Evolutionary conservation across 495 filamentous ascomycete genomes (phyloP), one percentile per base, ranked within the genome.

Genomic region (Penicillium salamii): DNA sequence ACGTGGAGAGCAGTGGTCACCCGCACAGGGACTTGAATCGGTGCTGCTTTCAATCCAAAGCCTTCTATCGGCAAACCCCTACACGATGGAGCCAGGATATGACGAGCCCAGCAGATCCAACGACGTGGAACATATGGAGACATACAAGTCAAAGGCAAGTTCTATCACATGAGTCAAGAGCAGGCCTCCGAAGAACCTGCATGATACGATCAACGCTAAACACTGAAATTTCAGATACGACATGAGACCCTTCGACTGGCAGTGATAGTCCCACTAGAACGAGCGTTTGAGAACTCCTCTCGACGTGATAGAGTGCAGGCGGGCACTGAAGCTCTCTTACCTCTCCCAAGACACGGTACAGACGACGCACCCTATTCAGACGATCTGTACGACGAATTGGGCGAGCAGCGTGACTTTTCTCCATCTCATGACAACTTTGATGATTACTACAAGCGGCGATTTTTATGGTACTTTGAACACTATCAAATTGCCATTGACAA

Each of bases 31-130:
- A 14, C 74, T 98, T 3, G 93, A 98, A 65, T 97, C 93, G 1
- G 88, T 97, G 41, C 66, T 98, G 24, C 82, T 97, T 24, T 97
- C 93, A 5, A 97, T 98, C 44, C 93, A 98, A 66, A 96, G 90
- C 59, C 74, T 98, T 21, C 91, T 98, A 85, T 95, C 90, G 1
- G 69, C 81, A 18, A 96, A 97, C 63, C 93, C 93, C 0, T 98
- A 96, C 66, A 89, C 93, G 66, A 95, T 97, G 55, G 93, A 98
- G 61, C 93, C 93, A 14, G 93, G 93, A 7, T 96, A 87, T 56
- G 93, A 97, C 57, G 78, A 86, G 42, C 80, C 84, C 15, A 83
- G 17, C 83, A 26, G 78, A 80, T 17, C 67, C 74, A 3, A 67
- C 77, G 87, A 96, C 60, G 84, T 88, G 70, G 81, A 86, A 62